Conservation (phyloP, 768 basidiomycete species). For the Melanogaster broomeanus region DNA sequence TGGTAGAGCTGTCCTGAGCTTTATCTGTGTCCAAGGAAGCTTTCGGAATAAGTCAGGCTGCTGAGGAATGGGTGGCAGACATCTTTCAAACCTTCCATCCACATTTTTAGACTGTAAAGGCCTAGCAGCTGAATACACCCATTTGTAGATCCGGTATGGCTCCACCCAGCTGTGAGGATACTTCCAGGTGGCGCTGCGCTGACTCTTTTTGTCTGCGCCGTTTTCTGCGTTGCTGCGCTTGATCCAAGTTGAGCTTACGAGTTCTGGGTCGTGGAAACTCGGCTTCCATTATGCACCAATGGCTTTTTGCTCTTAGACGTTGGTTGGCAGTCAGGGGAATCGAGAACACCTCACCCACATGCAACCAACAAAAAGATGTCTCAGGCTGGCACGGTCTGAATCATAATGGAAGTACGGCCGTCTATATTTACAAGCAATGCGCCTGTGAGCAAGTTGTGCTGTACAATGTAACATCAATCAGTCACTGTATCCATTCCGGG, state of each 20-base stretch:
- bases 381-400: constrained; percentile 1
- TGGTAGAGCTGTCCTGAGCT: constrained; percentile 2
- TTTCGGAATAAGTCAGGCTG: background rate
- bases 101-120: background rate
- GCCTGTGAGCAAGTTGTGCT: background rate
- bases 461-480: constrained; percentile 4
- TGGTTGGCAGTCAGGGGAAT: background rate
- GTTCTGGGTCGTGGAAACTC: constrained; percentile 1
- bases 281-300: background rate
- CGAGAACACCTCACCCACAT: constrained; percentile 1
- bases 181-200: background rate
- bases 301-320: background rate
- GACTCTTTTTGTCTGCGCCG: background rate
- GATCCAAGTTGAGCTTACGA: background rate
- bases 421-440: constrained; percentile 1
- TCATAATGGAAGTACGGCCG: constrained; percentile 4
- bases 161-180: background rate
- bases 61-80: background rate
- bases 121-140: background rate
- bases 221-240: background rate
- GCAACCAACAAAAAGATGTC: background rate
- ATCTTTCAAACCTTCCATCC: background rate
- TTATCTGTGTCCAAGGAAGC: background rate
- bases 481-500: background rate
- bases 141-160: background rate